A percentile compares a stretch with the other conserved stretches of the same genome.
Evolutionary conservation across 2,329 filamentous ascomycete species (phyloP).

Genomic region (Hypoxylon sp.): DNA sequence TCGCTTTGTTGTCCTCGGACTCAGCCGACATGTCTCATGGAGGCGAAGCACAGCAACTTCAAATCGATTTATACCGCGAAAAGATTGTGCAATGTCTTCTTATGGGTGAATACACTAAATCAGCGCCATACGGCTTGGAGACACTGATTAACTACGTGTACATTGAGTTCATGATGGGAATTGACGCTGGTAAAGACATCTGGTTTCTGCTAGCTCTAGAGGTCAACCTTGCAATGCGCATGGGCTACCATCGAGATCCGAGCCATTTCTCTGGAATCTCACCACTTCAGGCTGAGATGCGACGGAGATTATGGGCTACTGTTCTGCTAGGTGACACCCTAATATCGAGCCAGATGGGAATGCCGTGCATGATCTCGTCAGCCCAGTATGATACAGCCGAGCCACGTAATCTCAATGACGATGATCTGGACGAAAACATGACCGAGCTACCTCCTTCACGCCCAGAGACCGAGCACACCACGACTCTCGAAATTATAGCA

Average conservation of each 20-base stretch:
- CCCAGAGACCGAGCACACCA: conserved; percentile 18
- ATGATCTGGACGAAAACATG: conserved; percentile 15
- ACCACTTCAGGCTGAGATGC: conserved; percentile 23
- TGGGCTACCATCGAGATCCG: conserved; percentile 26
- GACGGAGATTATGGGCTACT: conserved; percentile 20
- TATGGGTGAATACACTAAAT: conserved; percentile 20
- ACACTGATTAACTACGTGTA: conserved; percentile 20
- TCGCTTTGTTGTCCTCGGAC: conserved; percentile 13
- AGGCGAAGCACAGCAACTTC: conserved; percentile 9
- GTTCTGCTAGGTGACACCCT: conserved; percentile 16
- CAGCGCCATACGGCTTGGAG: conserved; percentile 11
- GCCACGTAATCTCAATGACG: conserved; percentile 20
- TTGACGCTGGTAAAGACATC: conserved; percentile 14
- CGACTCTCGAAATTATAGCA: conserved; percentile 19
- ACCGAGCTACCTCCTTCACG: conserved; percentile 20
- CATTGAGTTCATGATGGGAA: conserved; percentile 16
- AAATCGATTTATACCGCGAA: conserved; percentile 19
- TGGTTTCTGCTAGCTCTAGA: conserved; percentile 15
- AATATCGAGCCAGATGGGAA: conserved; percentile 29
- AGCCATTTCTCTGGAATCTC: conserved; percentile 18
- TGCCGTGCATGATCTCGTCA: conserved; percentile 23
- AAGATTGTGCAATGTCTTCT: conserved; percentile 22
- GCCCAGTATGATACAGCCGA: conserved; percentile 19
- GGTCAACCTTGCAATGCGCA: conserved; percentile 16
- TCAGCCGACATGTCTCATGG: conserved; percentile 1